Evolutionary conservation across 1,139 yeast genomes (phyloP), one percentile per base, ranked within the genome.

Genomic region (Suhomyces chickasaworum): DNA sequence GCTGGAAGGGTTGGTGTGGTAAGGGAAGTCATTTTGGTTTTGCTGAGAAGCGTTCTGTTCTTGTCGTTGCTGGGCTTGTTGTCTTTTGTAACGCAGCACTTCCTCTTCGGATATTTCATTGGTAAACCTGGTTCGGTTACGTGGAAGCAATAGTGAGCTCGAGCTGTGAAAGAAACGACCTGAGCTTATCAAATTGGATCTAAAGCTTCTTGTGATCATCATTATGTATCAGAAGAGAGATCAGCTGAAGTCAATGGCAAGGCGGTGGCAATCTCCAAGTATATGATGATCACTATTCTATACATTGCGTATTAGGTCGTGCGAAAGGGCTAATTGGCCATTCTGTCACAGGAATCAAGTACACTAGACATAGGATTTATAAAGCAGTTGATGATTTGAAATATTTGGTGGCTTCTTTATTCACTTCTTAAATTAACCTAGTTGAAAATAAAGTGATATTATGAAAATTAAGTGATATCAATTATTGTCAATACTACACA

Each of bases 71-170:
- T 54, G 55, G 15, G 53, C 56, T 42, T 57, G 56, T 40, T 57
- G 50, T 10, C 45, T 21, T 16, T 41, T 55, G 40, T 61, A 67
- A 40, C 52, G 50, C 33, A 53, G 54, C 7, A 71, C 68, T 53
- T 73, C 78, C 21, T 71, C 77, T 18, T 67, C 68, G 4, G 69
- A 55, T n/a, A 74, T 65, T 52, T 74, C 79, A 37, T 55, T 61
- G 7, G 70, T 64, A 13, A 61, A 47, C 47, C 77, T 57, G 9
- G 73, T 50, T 15, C 47, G 20, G 21, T 44, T 66, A 37, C 64
- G 52, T 31, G 64, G 58, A 16, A 51, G 48, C 9, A 46, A 38
- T 21, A 25, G 36, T 6, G 39, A 13, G 13, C 33, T 32, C 3
- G 49, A 25, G 27, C 37, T 39, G 31, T 31, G 43, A 3, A 42